phyloP scores from a whole-genome alignment of 192 early-diverging fungal genomes.

The Linnemannia hyalina region DNA sequence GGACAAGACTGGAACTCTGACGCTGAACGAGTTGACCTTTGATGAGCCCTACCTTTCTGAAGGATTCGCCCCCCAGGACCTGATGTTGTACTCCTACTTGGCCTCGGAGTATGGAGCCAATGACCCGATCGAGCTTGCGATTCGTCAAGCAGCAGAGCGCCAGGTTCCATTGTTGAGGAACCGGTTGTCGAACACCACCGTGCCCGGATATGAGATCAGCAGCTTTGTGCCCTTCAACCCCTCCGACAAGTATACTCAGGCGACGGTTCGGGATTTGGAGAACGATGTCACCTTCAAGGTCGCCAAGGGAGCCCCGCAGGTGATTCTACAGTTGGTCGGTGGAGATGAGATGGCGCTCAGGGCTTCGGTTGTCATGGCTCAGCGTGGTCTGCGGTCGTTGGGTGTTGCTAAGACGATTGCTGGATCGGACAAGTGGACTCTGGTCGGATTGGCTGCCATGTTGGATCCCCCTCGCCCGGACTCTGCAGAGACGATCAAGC shows the following conservation, averaged over 20 bases:
- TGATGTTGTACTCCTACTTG: slow-evolving; percentile 84
- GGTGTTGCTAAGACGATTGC: slow-evolving; percentile 75
- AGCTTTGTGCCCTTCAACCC: slow-evolving; percentile 93
- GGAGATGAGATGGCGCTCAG: slow-evolving; percentile 64
- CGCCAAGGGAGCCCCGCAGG: slow-evolving; percentile 88
- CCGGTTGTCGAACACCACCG: slow-evolving; percentile 46
- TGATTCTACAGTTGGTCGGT: slow-evolving; percentile 67
- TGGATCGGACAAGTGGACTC: slow-evolving; percentile 73
- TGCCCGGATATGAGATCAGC: slow-evolving; percentile 92
- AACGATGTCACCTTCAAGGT: slow-evolving; percentile 83
- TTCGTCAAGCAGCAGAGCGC: slow-evolving; percentile 84
- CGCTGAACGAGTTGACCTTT: slow-evolving; percentile 91
- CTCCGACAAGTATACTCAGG: slow-evolving; percentile 87
- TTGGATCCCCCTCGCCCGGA: slow-evolving; percentile 89
- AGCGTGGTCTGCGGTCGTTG: slow-evolving; percentile 76
- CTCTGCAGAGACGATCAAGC: slow-evolving; percentile 87
- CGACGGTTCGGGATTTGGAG: slow-evolving; percentile 77
- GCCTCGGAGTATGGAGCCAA: slow-evolving; percentile 90
- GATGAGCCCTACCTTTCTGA: slow-evolving; percentile 84
- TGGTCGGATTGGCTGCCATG: slow-evolving; percentile 90
- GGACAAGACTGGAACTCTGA: slow-evolving; percentile 92
- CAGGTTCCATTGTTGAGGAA: slow-evolving; percentile 56
- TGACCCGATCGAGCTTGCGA: slow-evolving; percentile 90
- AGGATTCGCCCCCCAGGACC: slow-evolving; percentile 79
- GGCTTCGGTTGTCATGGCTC: slow-evolving; percentile 71